Percentiles rank a stretch among this genome's conserved stretches.
phyloP scores from a whole-genome alignment of 2,329 filamentous ascomycete genomes.

The Chaetomiaceae sp. region DNA sequence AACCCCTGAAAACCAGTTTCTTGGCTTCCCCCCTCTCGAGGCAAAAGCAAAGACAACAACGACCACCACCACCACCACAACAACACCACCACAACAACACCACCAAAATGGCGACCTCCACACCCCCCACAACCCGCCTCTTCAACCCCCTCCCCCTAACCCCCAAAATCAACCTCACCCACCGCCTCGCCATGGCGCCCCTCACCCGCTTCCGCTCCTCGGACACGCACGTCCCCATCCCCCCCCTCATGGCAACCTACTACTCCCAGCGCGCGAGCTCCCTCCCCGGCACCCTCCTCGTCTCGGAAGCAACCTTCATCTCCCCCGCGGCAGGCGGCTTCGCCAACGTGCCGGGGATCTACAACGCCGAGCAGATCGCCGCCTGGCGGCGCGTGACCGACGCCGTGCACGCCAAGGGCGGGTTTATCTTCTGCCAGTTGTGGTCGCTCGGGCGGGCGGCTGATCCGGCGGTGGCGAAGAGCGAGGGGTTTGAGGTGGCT shows the following conservation, averaged over 20 bases:
- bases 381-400: constrained; percentile 57
- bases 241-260: constrained; percentile 30
- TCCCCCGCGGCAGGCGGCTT: constrained; percentile 33
- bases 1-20: too few relatives aligned
- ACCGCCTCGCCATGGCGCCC: constrained; percentile 49
- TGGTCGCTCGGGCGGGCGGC: constrained; percentile 42
- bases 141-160: constrained; percentile 43
- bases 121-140: constrained; percentile 24
- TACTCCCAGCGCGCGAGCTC: constrained; percentile 41
- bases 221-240: constrained; percentile 25
- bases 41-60: too few relatives aligned
- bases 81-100: neutral
- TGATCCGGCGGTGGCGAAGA: constrained; percentile 24
- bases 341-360: constrained; percentile 54
- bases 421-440: constrained; percentile 58
- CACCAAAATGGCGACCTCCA: neutral
- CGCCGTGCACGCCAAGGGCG: constrained; percentile 57
- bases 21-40: too few relatives aligned
- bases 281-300: constrained; percentile 37
- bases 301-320: constrained; percentile 44
- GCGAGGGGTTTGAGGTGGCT: constrained; percentile 35
- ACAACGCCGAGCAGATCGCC: constrained; percentile 46
- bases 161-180: constrained; percentile 41
- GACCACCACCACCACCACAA: neutral
- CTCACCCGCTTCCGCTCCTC: constrained; percentile 49